Base-by-base conservation (phyloP, 495 filamentous ascomycete species). In the Penicillium coffeae region DNA sequence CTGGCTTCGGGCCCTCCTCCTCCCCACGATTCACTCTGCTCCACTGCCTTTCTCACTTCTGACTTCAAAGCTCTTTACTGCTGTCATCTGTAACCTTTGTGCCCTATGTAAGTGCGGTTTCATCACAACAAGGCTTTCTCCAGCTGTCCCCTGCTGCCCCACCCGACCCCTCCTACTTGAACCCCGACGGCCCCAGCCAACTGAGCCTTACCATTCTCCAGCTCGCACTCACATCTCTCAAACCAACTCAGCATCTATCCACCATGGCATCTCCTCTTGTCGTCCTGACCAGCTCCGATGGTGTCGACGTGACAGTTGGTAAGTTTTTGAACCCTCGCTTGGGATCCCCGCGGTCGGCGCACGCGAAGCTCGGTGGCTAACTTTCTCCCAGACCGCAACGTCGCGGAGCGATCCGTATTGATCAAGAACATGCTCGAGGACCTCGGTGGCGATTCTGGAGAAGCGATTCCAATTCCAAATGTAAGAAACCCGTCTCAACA, bases 381-480 rank as follows among this genome's bases (percentile, higher is more conserved):
- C 15, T 37, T n/a, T n/a, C 25, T 37, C 7, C 25, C 55, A 89
- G 92, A 94, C 44, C 88, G 89, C 51, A 73, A 79, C 21, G 86
- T 96, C 42, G 90, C 89, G 39, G 90, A 96, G 74, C 88, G 91
- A 40, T 95, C 90, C 6, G 79, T 96, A 46, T 79, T 98, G 16
- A 92, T 98, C 79, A 96, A 96, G 80, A 93, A 96, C 76, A 83
- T 98, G 84, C 78, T 98, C 35, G 93, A 96, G 60, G 93, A 98
- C 68, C 73, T 96, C 25, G 90, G 88, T 48, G 76, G n/a, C n/a
- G n/a, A 78, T n/a, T 69, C 84, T 38, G 74, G 66, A 8, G 80
- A 88, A 54, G 72, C 77, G 10, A 86, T 92, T 32, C 87, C 93
- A 7, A 90, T 97, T 48, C 87, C 89, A 21, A 98, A 97, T 58